These are phyloP conservation scores for Bromus sterilis DNA, from an alignment of 176 grass and related monocot genomes.

Conservation along the genomic window DNA sequence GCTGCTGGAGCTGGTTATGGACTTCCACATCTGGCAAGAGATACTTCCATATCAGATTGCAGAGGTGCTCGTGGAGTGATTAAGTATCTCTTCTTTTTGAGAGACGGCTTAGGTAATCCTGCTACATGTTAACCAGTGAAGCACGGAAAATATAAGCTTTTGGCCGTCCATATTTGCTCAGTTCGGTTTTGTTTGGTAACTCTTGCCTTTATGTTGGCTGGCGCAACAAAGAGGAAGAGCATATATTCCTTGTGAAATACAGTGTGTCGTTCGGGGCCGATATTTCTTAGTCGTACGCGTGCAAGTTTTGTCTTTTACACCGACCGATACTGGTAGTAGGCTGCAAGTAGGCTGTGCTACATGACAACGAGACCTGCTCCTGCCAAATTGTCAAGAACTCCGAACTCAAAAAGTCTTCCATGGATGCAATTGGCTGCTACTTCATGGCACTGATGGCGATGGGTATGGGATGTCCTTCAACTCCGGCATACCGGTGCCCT, in stretches of 20 bases:
- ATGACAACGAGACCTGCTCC: neutral
- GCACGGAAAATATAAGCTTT: neutral
- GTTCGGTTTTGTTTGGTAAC: neutral
- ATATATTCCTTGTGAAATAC: neutral
- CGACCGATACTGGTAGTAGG: neutral
- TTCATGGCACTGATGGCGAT: constrained; percentile 1
- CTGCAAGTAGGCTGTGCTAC: neutral
- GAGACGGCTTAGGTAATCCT: neutral
- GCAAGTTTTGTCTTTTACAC: neutral
- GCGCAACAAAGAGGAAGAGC: neutral
- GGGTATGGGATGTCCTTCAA: constrained; percentile 17
- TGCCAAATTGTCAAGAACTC: constrained; percentile 16
- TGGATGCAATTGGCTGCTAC: constrained; percentile 10
- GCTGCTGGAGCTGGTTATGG: too few species aligned
- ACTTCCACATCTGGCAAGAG: too few species aligned
- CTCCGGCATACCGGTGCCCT: constrained; percentile 14
- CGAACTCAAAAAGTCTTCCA: neutral
- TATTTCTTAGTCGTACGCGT: neutral
- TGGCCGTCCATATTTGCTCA: neutral
- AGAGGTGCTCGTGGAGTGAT: neutral
- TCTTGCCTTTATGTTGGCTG: neutral
- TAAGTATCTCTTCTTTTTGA: neutral
- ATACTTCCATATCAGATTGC: too few species aligned
- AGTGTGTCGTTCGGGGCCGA: neutral
- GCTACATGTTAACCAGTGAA: neutral